Conservation (phyloP, 441 rosid genomes). For the Jatropha multifida region DNA sequence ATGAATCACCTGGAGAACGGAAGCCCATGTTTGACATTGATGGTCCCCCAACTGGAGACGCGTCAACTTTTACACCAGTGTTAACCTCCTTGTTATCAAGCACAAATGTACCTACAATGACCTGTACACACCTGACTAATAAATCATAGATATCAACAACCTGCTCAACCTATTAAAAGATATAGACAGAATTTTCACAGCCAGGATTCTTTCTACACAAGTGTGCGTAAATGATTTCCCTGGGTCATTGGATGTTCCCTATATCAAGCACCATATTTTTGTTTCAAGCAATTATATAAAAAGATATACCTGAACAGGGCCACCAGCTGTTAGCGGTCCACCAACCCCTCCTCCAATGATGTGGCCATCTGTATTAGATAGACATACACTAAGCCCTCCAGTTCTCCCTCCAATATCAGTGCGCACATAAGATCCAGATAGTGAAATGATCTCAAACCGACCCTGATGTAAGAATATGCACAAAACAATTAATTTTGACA, state of each 20-base stretch:
- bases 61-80: constrained; percentile 47
- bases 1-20: constrained; percentile 51
- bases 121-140: constrained; percentile 45
- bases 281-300: neutral
- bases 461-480: constrained; percentile 50
- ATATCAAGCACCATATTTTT: neutral
- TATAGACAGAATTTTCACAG: neutral
- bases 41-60: constrained; percentile 53
- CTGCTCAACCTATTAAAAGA: neutral
- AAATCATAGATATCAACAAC: constrained; percentile 15
- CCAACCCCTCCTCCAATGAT: constrained; percentile 89
- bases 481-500: neutral
- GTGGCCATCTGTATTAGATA: constrained; percentile 66
- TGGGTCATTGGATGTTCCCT: neutral
- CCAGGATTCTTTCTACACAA: neutral
- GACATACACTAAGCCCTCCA: constrained; percentile 81
- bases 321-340: constrained; percentile 77
- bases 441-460: constrained; percentile 78
- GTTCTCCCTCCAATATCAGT: constrained; percentile 70
- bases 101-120: constrained; percentile 81
- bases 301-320: constrained; percentile 82
- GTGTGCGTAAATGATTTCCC: neutral
- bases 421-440: constrained; percentile 81
- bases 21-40: constrained; percentile 53
- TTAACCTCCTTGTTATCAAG: constrained; percentile 57